Percentiles rank a stretch among this genome's conserved stretches.
Conservation (phyloP, 306 rosid species). For the Trifolium pratense region DNA sequence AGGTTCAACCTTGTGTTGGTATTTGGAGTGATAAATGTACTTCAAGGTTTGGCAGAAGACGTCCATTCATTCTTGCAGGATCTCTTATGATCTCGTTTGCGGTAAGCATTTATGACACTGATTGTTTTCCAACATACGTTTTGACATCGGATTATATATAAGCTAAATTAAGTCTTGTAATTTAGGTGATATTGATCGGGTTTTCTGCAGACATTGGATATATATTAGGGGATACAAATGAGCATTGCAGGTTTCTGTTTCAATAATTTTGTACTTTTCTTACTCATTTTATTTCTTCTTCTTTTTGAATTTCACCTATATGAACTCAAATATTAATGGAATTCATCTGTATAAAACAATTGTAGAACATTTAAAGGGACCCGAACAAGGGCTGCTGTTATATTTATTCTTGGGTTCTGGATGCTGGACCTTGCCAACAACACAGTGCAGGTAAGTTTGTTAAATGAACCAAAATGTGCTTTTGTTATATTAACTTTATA, state of each 20-base stretch:
- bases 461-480: conserved; percentile 28
- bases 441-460: conserved; percentile 83
- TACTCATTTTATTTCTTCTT: conserved; percentile 16
- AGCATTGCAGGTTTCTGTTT: conserved; percentile 86
- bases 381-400: conserved; percentile 83
- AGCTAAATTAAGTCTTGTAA: conserved; percentile 58
- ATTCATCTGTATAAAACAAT: conserved; percentile 38
- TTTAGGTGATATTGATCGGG: conserved; percentile 89
- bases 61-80: conserved; percentile 96
- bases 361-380: conserved; percentile 88
- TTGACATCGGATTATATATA: conserved; percentile 18
- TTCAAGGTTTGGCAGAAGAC: conserved; percentile 90
- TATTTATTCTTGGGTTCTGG: conserved; percentile 96
- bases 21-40: conserved; percentile 98
- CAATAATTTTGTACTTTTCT: conserved; percentile 46
- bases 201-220: conserved; percentile 98
- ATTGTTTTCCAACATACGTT: conserved; percentile 21
- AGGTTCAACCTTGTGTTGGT: conserved; percentile 58
- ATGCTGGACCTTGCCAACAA: conserved; percentile 99
- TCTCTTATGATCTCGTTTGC: conserved; percentile 81
- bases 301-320: conserved; percentile 15
- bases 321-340: conserved; percentile 35
- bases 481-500: conserved; percentile 12
- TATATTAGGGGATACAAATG: conserved; percentile 81
- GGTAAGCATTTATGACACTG: conserved; percentile 57